Conservation (phyloP, 768 basidiomycete genomes). For the Lenzites betulinus region DNA sequence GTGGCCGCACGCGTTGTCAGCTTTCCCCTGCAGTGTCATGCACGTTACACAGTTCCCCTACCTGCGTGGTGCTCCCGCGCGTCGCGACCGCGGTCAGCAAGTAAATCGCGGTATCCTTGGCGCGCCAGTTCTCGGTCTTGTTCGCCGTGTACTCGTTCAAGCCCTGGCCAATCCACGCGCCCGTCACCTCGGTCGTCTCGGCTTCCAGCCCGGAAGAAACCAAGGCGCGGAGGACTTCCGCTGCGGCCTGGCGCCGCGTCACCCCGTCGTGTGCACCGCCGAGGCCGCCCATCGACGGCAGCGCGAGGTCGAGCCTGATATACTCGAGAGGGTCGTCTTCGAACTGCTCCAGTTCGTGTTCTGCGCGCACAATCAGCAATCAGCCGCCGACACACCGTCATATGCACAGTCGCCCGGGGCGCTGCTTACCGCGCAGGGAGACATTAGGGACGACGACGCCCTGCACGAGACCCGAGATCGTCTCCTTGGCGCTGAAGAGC, state of each 20-base stretch:
- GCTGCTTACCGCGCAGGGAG: conserved; percentile 55
- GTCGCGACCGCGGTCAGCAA: conserved; percentile 93
- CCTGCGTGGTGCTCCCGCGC: conserved; percentile 83
- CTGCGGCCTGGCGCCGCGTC: conserved; percentile 90
- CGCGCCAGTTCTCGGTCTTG: conserved; percentile 71
- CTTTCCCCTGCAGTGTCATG: neutral
- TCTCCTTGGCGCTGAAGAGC: conserved; percentile 81
- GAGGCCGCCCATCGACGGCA: conserved; percentile 48
- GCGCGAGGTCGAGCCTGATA: conserved; percentile 82
- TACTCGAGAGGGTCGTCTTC: conserved; percentile 97
- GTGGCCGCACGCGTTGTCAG: neutral
- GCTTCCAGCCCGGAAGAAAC: conserved; percentile 78
- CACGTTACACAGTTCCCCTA: conserved; percentile 32
- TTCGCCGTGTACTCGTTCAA: conserved; percentile 67
- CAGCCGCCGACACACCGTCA: neutral
- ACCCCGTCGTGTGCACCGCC: conserved; percentile 64
- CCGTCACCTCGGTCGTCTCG: conserved; percentile 86
- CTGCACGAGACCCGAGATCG: conserved; percentile 80
- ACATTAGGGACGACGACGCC: conserved; percentile 96
- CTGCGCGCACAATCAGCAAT: conserved; percentile 31
- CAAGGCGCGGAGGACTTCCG: conserved; percentile 92
- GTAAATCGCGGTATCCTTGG: conserved; percentile 93
- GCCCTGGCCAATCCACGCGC: conserved; percentile 79
- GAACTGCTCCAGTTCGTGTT: conserved; percentile 92
- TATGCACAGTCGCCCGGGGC: too few species aligned